Evolutionary conservation across 768 basidiomycete genomes (phyloP).

Genomic region (Cantharellus cinnabarinus): DNA sequence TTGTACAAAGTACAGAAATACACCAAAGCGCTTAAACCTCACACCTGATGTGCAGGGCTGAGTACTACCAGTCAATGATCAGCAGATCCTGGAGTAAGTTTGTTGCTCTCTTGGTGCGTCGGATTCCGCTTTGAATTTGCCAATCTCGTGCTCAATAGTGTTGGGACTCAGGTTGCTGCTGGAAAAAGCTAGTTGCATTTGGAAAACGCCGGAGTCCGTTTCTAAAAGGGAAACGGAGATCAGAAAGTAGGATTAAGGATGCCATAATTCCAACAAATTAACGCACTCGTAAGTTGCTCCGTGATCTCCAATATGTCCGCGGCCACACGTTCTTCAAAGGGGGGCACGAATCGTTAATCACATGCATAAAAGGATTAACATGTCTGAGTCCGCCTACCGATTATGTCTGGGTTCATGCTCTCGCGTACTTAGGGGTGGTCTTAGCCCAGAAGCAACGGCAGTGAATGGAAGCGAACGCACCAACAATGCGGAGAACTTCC

Average conservation of each 20-base stretch:
- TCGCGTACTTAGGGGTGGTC: slow-evolving; percentile 32
- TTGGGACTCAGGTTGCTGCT: too few species aligned
- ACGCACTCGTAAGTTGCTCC: slow-evolving; percentile 30
- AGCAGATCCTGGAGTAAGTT: too few species aligned
- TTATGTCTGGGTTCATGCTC: slow-evolving; percentile 36
- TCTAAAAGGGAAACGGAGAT: neutral
- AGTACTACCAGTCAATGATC: too few species aligned
- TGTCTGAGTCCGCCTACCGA: slow-evolving; percentile 14
- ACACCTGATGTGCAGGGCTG: too few species aligned
- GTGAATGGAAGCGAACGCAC: slow-evolving; percentile 13
- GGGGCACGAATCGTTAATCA: neutral
- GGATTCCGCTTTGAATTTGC: too few species aligned
- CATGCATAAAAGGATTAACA: neutral
- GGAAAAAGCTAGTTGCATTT: neutral
- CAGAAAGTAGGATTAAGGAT: too few species aligned
- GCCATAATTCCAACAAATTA: too few species aligned
- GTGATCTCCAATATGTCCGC: slow-evolving; percentile 50
- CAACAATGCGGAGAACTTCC: slow-evolving; percentile 41
- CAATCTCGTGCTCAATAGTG: too few species aligned
- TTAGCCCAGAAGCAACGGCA: slow-evolving; percentile 19
- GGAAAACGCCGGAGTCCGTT: neutral
- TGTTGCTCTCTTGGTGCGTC: too few species aligned
- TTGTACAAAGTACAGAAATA: too few species aligned
- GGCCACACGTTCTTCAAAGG: slow-evolving; percentile 29
- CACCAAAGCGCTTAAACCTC: too few species aligned